A percentile compares a stretch with the other conserved stretches of the same genome.
These are phyloP conservation scores for Dacryopinax primogenitus DNA, from an alignment of 768 basidiomycete species.

Conservation along the genomic window DNA sequence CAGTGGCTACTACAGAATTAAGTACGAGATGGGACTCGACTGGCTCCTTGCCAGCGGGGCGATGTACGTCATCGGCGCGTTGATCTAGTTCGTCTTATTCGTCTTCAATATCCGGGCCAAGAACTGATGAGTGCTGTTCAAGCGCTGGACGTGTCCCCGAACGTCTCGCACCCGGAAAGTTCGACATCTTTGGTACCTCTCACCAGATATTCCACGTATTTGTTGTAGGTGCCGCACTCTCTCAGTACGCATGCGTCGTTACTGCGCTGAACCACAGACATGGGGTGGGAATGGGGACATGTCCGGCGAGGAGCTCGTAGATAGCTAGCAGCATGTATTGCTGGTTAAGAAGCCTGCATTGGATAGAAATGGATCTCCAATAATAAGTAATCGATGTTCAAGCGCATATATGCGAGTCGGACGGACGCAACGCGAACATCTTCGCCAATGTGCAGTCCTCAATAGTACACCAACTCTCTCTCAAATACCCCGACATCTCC, in stretches of 20 bases:
- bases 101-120: slow-evolving; percentile 12
- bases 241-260: slow-evolving; percentile 49
- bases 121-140: slow-evolving; percentile 16
- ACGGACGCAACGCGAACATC: too few relatives aligned
- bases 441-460: too few relatives aligned
- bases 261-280: slow-evolving; percentile 51
- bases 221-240: slow-evolving; percentile 58
- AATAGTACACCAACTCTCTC: too few relatives aligned
- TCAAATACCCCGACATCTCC: too few relatives aligned
- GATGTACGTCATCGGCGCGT: slow-evolving; percentile 65
- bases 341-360: neutral
- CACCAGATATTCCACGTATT: slow-evolving; percentile 85
- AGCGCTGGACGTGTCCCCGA: slow-evolving; percentile 81
- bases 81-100: slow-evolving; percentile 55
- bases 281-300: slow-evolving; percentile 9
- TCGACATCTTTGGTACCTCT: slow-evolving; percentile 66
- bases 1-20: slow-evolving; percentile 45
- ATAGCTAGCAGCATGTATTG: neutral
- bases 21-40: slow-evolving; percentile 51
- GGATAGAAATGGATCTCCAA: too few relatives aligned
- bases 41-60: slow-evolving; percentile 59
- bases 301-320: neutral
- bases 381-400: too few relatives aligned
- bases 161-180: slow-evolving; percentile 55
- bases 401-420: too few relatives aligned